These are phyloP conservation scores for Recurvomyces mirabilis DNA, from an alignment of 495 filamentous ascomycete species.

Conservation along the genomic window DNA sequence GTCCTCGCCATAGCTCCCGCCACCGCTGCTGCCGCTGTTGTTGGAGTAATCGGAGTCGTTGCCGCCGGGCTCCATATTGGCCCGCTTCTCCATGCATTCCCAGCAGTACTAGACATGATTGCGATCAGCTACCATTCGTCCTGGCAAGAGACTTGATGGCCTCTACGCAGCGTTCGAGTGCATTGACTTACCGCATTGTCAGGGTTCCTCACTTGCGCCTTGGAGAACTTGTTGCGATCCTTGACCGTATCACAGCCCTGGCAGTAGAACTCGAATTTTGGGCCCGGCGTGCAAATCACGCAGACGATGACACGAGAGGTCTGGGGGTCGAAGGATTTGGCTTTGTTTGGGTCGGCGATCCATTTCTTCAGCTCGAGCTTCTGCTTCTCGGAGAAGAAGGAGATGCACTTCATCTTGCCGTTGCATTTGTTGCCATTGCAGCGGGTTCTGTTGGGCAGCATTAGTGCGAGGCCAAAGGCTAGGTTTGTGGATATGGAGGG, in stretches of 20 bases:
- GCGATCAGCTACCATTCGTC: not conserved
- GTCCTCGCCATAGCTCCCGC: not conserved
- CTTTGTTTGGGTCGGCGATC: not conserved
- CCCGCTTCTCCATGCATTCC: constrained; percentile 1
- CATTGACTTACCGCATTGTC: constrained; percentile 8
- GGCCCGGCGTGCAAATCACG: constrained; percentile 4
- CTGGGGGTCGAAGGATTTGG: not conserved
- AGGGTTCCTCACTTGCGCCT: constrained; percentile 9
- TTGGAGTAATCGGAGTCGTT: not conserved
- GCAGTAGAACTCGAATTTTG: constrained; percentile 14
- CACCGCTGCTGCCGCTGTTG: not conserved
- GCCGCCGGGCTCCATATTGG: constrained; percentile 5
- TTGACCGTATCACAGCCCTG: constrained; percentile 3
- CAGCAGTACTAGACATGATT: not conserved
- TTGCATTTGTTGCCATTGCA: too few relatives aligned
- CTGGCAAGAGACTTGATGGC: not conserved
- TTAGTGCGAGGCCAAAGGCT: not conserved
- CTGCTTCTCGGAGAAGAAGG: constrained; percentile 5
- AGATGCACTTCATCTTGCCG: constrained; percentile 6
- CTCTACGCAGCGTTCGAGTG: not conserved
- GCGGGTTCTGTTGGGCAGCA: constrained; percentile 6
- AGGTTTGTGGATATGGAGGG: not conserved
- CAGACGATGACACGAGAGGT: constrained; percentile 3
- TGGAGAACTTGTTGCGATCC: constrained; percentile 9
- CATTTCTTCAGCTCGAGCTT: constrained; percentile 5